Base-by-base conservation (phyloP, 169 alveolate species). In the Cryptosporidium canis region DNA sequence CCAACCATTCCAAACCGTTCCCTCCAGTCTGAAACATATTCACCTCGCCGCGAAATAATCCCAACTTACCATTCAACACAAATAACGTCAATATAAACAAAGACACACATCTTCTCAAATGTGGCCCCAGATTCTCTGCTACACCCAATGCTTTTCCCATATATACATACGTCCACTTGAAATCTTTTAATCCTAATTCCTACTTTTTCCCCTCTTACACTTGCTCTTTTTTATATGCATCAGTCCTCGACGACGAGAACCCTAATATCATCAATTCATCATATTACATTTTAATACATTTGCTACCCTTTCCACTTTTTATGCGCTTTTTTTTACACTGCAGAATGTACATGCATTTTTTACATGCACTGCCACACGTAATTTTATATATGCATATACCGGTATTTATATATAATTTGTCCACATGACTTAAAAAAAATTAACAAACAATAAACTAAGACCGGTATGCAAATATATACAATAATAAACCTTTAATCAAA, bases 211-310 rank as follows among this genome's bases (percentile, higher is more conserved):
- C 21, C 63, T 29, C 31, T 61, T 61, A 39, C 47, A 61, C 31
- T 61, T 61, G 47, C 47, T 61, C 9, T 61, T 16, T 61, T 61
- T 31, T 35, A 3, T 61, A 61, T 61, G 68, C 68, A 61, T 61
- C 68, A 61, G 41, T 21, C 7, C 68, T 61, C 68, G 68, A 35
- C 18, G 48, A 27, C 68, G 68, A 61, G 68, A 61, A 33, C 45
- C 11, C 9, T 29, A n/a, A 29, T 61, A 61, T 61, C 31, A 61
- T 61, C 31, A 61, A 61, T 61, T 61, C 68, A 33, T 61, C 41
- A 29, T 61, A 61, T 61, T 1, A 14, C 24, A 51, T 51, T 51
- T 21, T 51, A 18, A 51, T 51, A 51, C 14, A 27, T 51, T 51
- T 21, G 24, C n/a, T 51, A 51, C n/a, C n/a, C n/a, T n/a, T n/a